Evolutionary conservation across 2,329 filamentous ascomycete species (phyloP), one percentile per base, ranked within the genome.

Genomic region (Botrytis hyacinthi): DNA sequence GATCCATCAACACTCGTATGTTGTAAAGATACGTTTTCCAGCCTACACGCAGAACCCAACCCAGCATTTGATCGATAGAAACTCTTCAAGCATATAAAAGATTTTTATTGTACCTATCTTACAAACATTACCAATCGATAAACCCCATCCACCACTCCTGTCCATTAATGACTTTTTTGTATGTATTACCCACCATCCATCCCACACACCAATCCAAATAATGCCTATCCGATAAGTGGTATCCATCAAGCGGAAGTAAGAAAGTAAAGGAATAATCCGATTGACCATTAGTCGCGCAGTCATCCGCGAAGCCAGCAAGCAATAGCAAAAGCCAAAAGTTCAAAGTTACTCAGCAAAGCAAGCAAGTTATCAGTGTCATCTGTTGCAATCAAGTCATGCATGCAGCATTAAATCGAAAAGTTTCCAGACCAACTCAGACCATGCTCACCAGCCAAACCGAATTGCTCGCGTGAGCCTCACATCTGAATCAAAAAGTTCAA

Each of bases 311-410:
- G 63, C 29, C 20, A 67, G 26, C 62, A 67, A 67, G 63, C 66
- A 42, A 57, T 57, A 68, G 66, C 48, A 68, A 57, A 42, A 32
- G 66, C 66, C 26, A 68, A 68, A 68, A 42, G 51, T 57, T 68
- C 37, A 69, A 68, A 42, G 10, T 42, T 69, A 69, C 66, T 44
- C 66, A 59, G 66, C 66, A 69, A 44, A 66, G 66, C 66, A 68
- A 57, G 65, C 32, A 57, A 69, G 37, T 51, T 26, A 66, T 66
- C 63, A 66, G 32, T 66, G 51, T 68, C 66, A 68, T 69, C 48
- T 42, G 48, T 69, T 32, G 48, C 35, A 20, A 57, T 69, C 66
- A 69, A 69, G 51, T 57, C 66, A 69, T 69, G 66, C 66, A 57
- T 44, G 66, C 48, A 57, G 66, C 66, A 69, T 48, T 48, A 68